Evolutionary conservation across 1,284 basidiomycete genomes (phyloP).

Genomic region (Sanghuangporus baumii): DNA sequence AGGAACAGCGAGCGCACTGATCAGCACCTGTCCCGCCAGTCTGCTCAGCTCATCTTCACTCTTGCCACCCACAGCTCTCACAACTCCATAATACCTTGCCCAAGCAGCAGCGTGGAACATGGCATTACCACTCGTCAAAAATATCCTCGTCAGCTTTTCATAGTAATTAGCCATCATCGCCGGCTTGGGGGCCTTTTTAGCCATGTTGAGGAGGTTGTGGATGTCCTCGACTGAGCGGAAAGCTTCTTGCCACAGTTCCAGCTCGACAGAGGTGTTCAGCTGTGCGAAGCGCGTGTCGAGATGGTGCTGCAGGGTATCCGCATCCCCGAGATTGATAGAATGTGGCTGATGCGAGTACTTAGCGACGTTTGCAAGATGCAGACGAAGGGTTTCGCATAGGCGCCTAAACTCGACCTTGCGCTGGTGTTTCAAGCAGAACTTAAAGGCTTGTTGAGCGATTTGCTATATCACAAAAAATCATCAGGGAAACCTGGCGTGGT

Average conservation of each 20-base stretch:
- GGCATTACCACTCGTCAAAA: constrained; percentile 89
- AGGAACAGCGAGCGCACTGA: constrained; percentile 92
- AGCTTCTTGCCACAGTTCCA: constrained; percentile 99
- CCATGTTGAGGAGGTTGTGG: constrained; percentile 90
- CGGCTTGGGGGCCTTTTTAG: constrained; percentile 83
- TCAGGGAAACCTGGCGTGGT: background rate
- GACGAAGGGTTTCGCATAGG: constrained; percentile 92
- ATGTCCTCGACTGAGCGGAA: constrained; percentile 99
- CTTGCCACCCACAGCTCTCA: constrained; percentile 62
- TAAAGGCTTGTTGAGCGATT: constrained; percentile 96
- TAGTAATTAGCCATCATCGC: constrained; percentile 99
- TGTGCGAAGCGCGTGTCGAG: constrained; percentile 98
- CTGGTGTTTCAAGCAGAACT: constrained; percentile 91
- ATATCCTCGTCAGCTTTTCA: constrained; percentile 96
- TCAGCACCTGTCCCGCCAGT: constrained; percentile 88
- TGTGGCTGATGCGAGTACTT: constrained; percentile 96
- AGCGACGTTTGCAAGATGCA: constrained; percentile 92
- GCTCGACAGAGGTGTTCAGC: constrained; percentile 95
- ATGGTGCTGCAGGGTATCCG: constrained; percentile 94
- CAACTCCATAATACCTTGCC: constrained; percentile 77
- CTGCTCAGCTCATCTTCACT: constrained; percentile 76
- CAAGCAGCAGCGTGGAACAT: constrained; percentile 98
- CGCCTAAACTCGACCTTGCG: constrained; percentile 98
- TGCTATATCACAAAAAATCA: constrained; percentile 44
- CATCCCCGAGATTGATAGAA: constrained; percentile 96